Evolutionary conservation across 208 protist species (phyloP).

Genomic region (Trichomonas tenax): DNA sequence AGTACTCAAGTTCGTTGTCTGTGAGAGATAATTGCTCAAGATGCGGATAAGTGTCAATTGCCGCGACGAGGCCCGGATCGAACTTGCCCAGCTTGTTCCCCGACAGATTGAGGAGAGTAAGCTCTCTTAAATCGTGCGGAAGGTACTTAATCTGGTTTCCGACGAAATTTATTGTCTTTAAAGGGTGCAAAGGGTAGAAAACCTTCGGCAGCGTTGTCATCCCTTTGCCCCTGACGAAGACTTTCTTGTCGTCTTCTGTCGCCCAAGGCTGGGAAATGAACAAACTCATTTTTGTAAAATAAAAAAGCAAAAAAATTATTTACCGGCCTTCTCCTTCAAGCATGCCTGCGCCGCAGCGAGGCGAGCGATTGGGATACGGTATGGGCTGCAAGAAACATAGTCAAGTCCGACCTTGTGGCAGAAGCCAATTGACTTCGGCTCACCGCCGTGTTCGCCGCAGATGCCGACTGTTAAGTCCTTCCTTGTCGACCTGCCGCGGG

Average conservation of each 20-base stretch:
- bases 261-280: not conserved
- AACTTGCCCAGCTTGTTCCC: not conserved
- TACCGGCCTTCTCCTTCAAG: not conserved
- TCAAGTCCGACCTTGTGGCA: not conserved
- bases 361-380: not conserved
- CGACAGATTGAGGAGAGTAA: not conserved
- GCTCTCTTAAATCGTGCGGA: not conserved
- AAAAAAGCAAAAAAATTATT: not conserved
- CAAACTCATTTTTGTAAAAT: not conserved
- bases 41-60: not conserved
- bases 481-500: not conserved
- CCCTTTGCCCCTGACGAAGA: not conserved
- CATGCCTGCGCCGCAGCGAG: not conserved
- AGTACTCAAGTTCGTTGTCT: not conserved
- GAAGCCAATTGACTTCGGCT: not conserved
- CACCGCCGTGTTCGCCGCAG: not conserved
- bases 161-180: not conserved
- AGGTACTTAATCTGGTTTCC: not conserved
- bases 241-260: not conserved
- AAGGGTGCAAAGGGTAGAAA: not conserved
- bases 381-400: not conserved
- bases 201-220: not conserved
- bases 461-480: not conserved
- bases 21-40: not conserved
- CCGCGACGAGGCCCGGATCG: not conserved